phyloP scores from a whole-genome alignment of 495 filamentous ascomycete genomes.

The Lentithecium fluviatile region DNA sequence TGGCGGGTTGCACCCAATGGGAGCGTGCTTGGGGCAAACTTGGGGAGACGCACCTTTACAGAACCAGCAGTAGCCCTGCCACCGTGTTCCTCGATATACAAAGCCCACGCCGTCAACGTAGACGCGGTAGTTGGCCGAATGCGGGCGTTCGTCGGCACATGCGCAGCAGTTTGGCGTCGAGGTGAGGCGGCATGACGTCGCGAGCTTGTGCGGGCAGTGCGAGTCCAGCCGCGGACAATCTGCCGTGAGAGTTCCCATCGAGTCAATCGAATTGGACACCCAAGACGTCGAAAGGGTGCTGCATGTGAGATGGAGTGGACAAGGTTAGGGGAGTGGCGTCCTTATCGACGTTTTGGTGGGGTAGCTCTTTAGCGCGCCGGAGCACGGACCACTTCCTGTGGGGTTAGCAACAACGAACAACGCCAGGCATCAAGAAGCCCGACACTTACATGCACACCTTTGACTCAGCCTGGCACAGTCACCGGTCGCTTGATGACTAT shows the following conservation, averaged over 20 bases:
- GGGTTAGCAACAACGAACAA: too few species aligned
- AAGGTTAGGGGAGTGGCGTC: neutral
- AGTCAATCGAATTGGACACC: neutral
- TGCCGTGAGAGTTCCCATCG: slow-evolving; percentile 48
- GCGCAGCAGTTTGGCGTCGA: slow-evolving; percentile 47
- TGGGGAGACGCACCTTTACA: slow-evolving; percentile 41
- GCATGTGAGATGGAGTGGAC: neutral
- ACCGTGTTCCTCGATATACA: slow-evolving; percentile 44
- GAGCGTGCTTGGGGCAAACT: neutral
- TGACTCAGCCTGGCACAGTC: too few species aligned
- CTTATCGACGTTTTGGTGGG: too few species aligned
- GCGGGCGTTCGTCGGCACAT: slow-evolving; percentile 45
- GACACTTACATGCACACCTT: too few species aligned
- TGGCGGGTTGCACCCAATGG: neutral
- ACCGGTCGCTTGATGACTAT: too few species aligned
- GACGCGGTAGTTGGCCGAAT: slow-evolving; percentile 41
- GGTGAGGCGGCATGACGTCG: slow-evolving; percentile 47
- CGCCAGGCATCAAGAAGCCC: too few species aligned
- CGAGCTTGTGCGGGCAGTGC: slow-evolving; percentile 49
- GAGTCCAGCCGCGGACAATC: slow-evolving; percentile 39
- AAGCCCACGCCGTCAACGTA: slow-evolving; percentile 51
- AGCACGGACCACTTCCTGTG: too few species aligned
- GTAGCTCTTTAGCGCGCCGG: too few species aligned
- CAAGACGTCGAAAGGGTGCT: neutral
- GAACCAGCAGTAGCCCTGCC: slow-evolving; percentile 51